These are phyloP conservation scores for Aspergillus olivimuriae DNA, from an alignment of 495 filamentous ascomycete genomes.

Conservation along the genomic window DNA sequence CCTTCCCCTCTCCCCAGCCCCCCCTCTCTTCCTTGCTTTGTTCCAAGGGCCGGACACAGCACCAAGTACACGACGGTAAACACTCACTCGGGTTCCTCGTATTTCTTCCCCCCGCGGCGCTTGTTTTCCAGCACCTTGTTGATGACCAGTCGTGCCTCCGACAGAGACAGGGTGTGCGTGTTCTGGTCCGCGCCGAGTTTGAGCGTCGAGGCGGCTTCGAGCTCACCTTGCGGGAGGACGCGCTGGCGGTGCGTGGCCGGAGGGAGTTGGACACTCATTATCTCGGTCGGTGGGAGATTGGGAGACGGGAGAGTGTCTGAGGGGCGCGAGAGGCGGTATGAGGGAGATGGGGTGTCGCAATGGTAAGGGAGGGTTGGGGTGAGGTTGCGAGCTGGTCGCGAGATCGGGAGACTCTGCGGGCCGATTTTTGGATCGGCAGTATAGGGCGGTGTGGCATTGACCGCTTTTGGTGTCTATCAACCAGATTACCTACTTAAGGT, in stretches of 20 bases:
- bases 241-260: slow-evolving; percentile 65
- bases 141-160: slow-evolving; percentile 86
- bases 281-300: too few species aligned
- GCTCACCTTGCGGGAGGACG: slow-evolving; percentile 67
- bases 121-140: slow-evolving; percentile 72
- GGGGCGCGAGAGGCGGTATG: not conserved
- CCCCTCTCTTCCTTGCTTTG: not conserved
- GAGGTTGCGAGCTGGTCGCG: not conserved
- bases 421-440: slow-evolving; percentile 5
- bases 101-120: slow-evolving; percentile 39
- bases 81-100: slow-evolving; percentile 47
- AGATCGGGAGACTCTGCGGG: not conserved
- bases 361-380: not conserved
- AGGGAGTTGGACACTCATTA: slow-evolving; percentile 38
- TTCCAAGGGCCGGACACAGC: too few species aligned
- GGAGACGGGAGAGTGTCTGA: too few species aligned
- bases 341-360: too few species aligned
- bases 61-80: too few species aligned
- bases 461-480: slow-evolving; percentile 4
- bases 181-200: slow-evolving; percentile 88
- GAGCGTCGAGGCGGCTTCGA: slow-evolving; percentile 77
- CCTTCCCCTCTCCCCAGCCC: too few species aligned
- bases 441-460: slow-evolving; percentile 6
- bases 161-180: slow-evolving; percentile 80
- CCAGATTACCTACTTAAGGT: not conserved